Conservation (phyloP, 148 eudicot species). For the Rhododendron kiyosumense region DNA sequence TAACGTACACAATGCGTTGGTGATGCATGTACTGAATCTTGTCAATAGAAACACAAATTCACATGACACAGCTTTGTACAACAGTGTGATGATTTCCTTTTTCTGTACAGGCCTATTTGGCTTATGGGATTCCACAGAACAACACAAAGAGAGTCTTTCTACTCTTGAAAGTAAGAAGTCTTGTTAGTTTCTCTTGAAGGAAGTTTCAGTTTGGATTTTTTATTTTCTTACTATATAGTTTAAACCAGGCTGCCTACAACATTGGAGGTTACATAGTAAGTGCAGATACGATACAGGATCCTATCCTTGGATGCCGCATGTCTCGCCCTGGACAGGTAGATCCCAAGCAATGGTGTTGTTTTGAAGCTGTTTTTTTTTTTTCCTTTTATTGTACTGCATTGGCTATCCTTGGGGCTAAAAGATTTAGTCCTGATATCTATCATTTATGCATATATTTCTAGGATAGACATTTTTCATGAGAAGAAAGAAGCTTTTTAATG, state of each 20-base stretch:
- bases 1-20: conserved; percentile 85
- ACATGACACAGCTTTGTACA: background rate
- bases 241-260: conserved; percentile 81
- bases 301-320: conserved; percentile 77
- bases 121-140: conserved; percentile 89
- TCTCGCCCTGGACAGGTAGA: conserved; percentile 92
- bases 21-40: conserved; percentile 83
- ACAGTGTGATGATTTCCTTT: background rate
- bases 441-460: background rate
- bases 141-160: conserved; percentile 77
- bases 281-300: conserved; percentile 73
- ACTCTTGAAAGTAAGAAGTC: conserved; percentile 66
- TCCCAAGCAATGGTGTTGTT: background rate
- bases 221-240: conserved; percentile 10
- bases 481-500: background rate
- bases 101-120: conserved; percentile 69
- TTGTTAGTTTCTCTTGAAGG: background rate
- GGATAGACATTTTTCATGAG: background rate
- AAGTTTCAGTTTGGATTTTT: background rate
- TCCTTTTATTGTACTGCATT: background rate
- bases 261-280: conserved; percentile 83
- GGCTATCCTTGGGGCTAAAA: background rate
- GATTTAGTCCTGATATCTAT: background rate
- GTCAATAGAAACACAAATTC: background rate
- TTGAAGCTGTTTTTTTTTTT: background rate